These are phyloP conservation scores for Fraxinus albicans DNA, from an alignment of 305 asterid genomes.

Conservation along the genomic window DNA sequence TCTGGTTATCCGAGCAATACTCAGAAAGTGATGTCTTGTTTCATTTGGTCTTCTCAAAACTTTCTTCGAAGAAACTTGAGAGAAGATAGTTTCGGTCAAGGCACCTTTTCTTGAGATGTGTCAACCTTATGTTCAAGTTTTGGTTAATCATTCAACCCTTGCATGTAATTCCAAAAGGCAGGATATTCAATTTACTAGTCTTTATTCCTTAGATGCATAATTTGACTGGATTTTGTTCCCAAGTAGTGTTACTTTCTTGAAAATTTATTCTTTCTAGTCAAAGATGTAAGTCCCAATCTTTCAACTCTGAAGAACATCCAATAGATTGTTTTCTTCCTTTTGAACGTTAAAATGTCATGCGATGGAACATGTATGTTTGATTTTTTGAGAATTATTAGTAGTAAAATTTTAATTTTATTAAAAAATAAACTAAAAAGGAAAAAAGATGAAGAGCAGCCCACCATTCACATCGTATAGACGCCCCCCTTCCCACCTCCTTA, in stretches of 20 bases:
- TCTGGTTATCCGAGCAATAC: neutral
- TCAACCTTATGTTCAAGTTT: neutral
- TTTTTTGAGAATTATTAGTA: neutral
- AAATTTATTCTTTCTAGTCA: neutral
- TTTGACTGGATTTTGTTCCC: neutral
- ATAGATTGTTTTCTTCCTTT: neutral
- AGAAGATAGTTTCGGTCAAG: neutral
- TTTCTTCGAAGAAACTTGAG: neutral
- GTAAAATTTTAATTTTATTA: neutral
- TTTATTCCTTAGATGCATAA: neutral
- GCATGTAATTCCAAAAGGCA: neutral
- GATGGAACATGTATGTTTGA: neutral
- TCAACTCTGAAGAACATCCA: neutral
- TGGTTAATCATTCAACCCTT: neutral
- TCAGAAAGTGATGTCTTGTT: neutral
- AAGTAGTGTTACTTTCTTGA: neutral
- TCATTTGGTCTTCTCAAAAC: neutral
- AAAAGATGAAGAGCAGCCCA: neutral
- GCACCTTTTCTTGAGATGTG: neutral
- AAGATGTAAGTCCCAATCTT: neutral
- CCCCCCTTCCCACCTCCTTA: neutral
- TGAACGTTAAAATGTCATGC: neutral
- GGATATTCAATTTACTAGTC: neutral
- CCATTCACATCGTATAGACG: neutral
- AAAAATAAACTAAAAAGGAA: neutral